Base-by-base conservation (phyloP, 2,329 filamentous ascomycete genomes). In the Botryotinia calthae region DNA sequence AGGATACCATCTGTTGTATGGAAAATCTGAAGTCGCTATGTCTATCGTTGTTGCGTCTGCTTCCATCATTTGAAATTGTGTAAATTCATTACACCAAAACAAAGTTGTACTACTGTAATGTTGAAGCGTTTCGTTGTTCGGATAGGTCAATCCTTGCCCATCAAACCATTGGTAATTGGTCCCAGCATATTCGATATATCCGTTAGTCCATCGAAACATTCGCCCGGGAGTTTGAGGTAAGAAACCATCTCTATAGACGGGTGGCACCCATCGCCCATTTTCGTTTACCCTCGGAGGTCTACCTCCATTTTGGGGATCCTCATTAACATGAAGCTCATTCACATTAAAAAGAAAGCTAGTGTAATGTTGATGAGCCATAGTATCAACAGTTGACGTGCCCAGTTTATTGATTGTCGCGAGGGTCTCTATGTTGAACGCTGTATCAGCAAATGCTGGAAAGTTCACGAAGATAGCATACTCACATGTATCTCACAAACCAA, bases 241-340 rank as follows among this genome's bases (percentile, higher is more conserved):
- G n/a, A 77, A 79, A 4, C 76, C 78, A 20, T 58, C 56, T 20
- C 28, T 20, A 16, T 44, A 28, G 5, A 70, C 48, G 37, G 79
- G 79, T 9, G 78, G 79, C 6, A 61, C 9, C 78, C 78, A 80
- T 37, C 72, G 71, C 1, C 74, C 74, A 72, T 76, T 48, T 4
- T 72, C 73, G 40, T 76, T 65, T 18, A 46, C 10, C 59, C 74
- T 73, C 22, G 63, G 34, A 28, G 76, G 56, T n/a, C 74, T 74
- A 31, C 75, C 76, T 3, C 62, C 62, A 4, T 31, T n/a, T 2
- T 75, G 42, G 4, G 73, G 68, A n/a, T 78, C 73, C 3, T 79
- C 82, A 51, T 81, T 77, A 12, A 82, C 77, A 5, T 83, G 79
- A 8, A 85, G 79, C 16, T 84, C 83, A 51, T 84, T 81, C 59